Base-by-base conservation (phyloP, 2,329 filamentous ascomycete genomes). In the Calonectria pteridis region DNA sequence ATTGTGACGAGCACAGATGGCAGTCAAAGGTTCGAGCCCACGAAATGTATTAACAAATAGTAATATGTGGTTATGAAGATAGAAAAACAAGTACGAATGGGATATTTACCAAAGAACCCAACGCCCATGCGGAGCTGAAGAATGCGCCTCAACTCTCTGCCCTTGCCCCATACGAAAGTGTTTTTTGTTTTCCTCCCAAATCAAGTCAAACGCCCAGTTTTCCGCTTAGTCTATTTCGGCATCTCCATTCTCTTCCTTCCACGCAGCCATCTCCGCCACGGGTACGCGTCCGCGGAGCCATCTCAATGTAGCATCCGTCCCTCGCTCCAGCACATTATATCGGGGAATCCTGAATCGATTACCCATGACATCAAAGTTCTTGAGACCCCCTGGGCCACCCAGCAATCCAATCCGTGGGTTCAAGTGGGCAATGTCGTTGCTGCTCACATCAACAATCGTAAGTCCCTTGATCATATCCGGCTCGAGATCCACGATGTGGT, bases 281-380 rank as follows among this genome's bases (percentile, higher is more conserved):
- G 94, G 92, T 43, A 98, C 93, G 69, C 93, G 90, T 33, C 95
- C 94, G 73, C 94, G 90, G 65, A 98, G 84, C 94, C 95, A 98
- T 64, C 92, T 89, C 77, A 98, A 86, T 0, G 95, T 93, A 3
- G 94, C 93, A 79, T 98, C 95, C 0, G 96, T 98, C 0, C 96
- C 96, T 75, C 95, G 94, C 73, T 96, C 94, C 62, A 98, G 86
- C 9, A 98, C 90, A 75, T 94, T 94, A 86, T 94, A 96, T 71
- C 94, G 91, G 0, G 96, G 96, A 37, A 98, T 95, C 37, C 95
- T 90, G 85, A 98, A 98, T 37, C 92, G 89, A 82, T 98, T 98
- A 0, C 95, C 95, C 33, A 91, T 91, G 5, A 98, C 93, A 62
- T 98, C 93, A 13, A 98, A 86, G 68, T 90, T 84, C 88, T 94